Evolutionary conservation across 495 filamentous ascomycete genomes (phyloP), one percentile per base, ranked within the genome.

Genomic region (Penicillium steckii): DNA sequence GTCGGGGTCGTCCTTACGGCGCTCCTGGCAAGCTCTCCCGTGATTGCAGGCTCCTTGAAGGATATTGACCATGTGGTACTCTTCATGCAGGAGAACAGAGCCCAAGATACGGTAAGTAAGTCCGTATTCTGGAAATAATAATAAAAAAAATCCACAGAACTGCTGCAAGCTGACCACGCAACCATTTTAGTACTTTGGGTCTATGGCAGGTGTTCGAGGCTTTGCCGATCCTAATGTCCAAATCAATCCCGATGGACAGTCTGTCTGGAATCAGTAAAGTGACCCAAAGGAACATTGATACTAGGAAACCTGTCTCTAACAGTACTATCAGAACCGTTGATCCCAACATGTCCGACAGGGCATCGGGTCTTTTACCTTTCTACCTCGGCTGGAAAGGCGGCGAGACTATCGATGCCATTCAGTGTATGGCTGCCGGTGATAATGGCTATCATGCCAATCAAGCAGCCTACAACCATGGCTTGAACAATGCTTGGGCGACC

Each of bases 191-290:
- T 80, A 82, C 57, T 80, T 79, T 46, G 79, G 79, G 6, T 76
- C 78, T 1, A 80, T 83, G 78, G 70, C 78, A 8, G 80, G 80
- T 24, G 73, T 80, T 19, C 74, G 80, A 37, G 80, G 80, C 7
- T 83, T 81, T 60, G 73, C 72, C 29, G 80, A 83, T 46, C 78
- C 80, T 9, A 83, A 83, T 53, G 76, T 80, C 2, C 78, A 83
- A 54, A 65, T 81, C 27, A 81, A 80, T 37, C 7, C 53, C 8
- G 68, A 72, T 46, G 71, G 67, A 4, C 52, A 59, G 18, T 61
- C 75, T 0, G 75, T 80, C 17, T 81, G 70, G 70, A 56, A 80
- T 46, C 78, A 82, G 71, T 71, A 41, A 50, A 72, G 74, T 5
- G n/a, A 17, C 32, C 3, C 12, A 26, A 42, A 25, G 2, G 10